Base-by-base conservation (phyloP, 306 rosid genomes). In the Sechiopsis laciniata region DNA sequence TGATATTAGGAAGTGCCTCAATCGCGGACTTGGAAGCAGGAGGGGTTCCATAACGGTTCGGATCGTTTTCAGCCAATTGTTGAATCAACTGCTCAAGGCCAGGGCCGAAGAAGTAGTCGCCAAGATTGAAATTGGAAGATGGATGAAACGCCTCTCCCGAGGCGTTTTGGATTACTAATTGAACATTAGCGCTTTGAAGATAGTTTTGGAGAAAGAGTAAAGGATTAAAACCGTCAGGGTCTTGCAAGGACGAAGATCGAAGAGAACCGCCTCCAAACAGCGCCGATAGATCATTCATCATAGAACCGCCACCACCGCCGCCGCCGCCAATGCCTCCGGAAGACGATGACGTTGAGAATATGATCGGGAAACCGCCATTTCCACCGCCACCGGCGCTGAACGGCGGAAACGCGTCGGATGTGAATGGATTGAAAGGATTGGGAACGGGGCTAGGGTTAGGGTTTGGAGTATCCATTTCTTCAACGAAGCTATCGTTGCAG, bases 21-120 rank as follows among this genome's bases (percentile, higher is more conserved):
- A 92, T 75, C 0, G 89, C 91, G 0, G 91, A 83, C 69, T 84
- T 92, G 0, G 96, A 84, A 8, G 97, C 95, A 7, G 97, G 96
- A 2, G 97, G 97, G 12, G 96, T 87, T 20, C 97, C 97, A 6
- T 86, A 82, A 10, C 97, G 88, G 75, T 84, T 92, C 0, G 97
- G 97, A 74, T 92, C 97, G 24, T 92, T 92, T 85, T 92, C 97
- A 1, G 97, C 95, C 1, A 92, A 89, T 50, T 92, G 97, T 67
- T 92, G 97, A 77, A 92, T 92, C 85, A 92, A 86, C 77, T 92
- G 92, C 87, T 92, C 97, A 10, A 92, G 95, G 0, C 97, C 97
- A 0, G 96, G 92, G 6, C 97, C 96, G 11, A 92, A 89, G 80
- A 92, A 92, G 85, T 92, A 92, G 74, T 92, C 97, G 2, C 97